Conservation (phyloP, 2,329 filamentous ascomycete species). For the Stagonosporopsis rhizophila region DNA sequence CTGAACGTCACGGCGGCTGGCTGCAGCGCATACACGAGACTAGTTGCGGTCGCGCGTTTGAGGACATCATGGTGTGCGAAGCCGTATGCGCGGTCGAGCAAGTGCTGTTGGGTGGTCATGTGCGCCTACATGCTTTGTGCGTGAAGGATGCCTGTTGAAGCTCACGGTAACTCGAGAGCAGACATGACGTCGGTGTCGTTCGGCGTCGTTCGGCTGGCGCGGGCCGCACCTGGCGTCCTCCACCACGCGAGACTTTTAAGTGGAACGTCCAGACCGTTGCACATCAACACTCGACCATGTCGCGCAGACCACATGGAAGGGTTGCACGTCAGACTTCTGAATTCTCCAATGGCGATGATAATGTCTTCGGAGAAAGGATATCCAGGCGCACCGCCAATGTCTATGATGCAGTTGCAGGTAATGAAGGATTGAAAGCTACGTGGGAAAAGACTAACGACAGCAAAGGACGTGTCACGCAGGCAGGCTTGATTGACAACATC, state of each 20-base stretch:
- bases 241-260: constrained; percentile 17
- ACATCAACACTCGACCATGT: constrained; percentile 16
- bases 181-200: constrained; percentile 26
- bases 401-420: constrained; percentile 77
- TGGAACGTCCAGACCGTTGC: constrained; percentile 3
- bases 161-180: background rate
- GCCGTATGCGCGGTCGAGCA: constrained; percentile 79
- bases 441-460: constrained; percentile 1
- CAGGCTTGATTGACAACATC: constrained; percentile 54
- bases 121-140: constrained; percentile 47
- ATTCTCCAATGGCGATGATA: constrained; percentile 20
- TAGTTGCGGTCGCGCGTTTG: constrained; percentile 68
- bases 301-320: constrained; percentile 7
- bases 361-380: constrained; percentile 4
- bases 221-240: no score
- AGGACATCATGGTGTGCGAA: constrained; percentile 66
- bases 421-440: background rate
- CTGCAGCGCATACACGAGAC: constrained; percentile 73
- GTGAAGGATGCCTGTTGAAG: constrained; percentile 8
- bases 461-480: constrained; percentile 24
- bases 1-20: constrained; percentile 74
- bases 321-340: constrained; percentile 23
- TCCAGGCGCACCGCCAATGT: constrained; percentile 60
- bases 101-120: constrained; percentile 58
- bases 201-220: no score